Evolutionary conservation across 1,284 basidiomycete species (phyloP), one percentile per base, ranked within the genome.

Genomic region (Papiliotrema terrestris): DNA sequence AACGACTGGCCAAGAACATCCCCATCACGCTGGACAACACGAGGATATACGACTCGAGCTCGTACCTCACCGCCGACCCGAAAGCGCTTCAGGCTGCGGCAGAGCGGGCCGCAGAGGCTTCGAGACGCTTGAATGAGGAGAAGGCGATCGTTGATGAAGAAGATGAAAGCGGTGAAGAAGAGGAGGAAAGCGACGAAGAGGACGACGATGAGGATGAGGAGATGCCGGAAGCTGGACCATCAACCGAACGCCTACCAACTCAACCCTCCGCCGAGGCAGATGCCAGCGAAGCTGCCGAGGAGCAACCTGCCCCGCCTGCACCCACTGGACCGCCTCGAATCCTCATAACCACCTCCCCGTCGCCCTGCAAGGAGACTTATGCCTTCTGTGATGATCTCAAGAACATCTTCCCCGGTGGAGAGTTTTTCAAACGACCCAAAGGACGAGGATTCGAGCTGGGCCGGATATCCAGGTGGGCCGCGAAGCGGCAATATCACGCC

Each of bases 381-480:
- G 85, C 86, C 19, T 94, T 96, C 74, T 90, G 90, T 64, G 88
- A 93, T 60, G 95, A 98, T 74, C 78, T 98, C 11, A 87, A 90
- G 29, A 88, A 86, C 6, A 81, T 99, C 38, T 91, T 98, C 68
- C 95, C 96, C 26, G 96, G 96, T 5, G 91, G 91, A 1, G 91
- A 98, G 71, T 92, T 96, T 70, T 86, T 94, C 48, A 84, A 87
- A 57, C 80, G 96, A 54, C 89, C 90, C 68, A 93, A 91, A 73
- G 91, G 92, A 1, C 89, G 91, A 62, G 91, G 92, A 1, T 98
- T 91, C 66, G 94, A 97, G 78, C 81, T 98, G 60, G 93, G 93
- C 1, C 83, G 87, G 63, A 92, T 99, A 63, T 91, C 94, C 37
- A 84, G 87, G 1, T 98, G 96, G 96, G 92, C 93, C 20, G 86